Evolutionary conservation across 805 yeast genomes (phyloP).

Genomic region (Schwanniomyces polymorphus): DNA sequence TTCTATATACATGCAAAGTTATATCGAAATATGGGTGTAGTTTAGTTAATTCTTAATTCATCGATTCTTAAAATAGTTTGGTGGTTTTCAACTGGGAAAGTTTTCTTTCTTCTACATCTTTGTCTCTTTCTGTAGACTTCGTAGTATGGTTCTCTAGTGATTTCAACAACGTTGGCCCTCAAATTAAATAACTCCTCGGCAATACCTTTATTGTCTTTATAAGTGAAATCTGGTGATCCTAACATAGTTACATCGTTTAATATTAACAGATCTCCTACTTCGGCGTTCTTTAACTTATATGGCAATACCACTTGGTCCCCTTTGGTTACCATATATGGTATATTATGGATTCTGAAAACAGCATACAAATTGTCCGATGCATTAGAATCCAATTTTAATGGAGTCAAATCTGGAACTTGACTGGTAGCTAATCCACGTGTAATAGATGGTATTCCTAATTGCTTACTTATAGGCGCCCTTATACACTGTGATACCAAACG

Average conservation of each 20-base stretch:
- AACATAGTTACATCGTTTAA: conserved; percentile 76
- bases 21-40: not conserved
- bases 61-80: conserved; percentile 77
- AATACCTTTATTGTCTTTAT: conserved; percentile 24
- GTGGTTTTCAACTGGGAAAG: conserved; percentile 69
- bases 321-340: conserved; percentile 84
- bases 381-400: conserved; percentile 66
- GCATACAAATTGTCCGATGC: conserved; percentile 66
- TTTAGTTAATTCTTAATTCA: conserved; percentile 55
- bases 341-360: conserved; percentile 73
- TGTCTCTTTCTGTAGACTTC: conserved; percentile 56
- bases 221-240: conserved; percentile 79
- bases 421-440: conserved; percentile 1
- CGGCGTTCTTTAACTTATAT: conserved; percentile 69
- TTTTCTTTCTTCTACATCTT: conserved; percentile 79
- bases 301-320: conserved; percentile 88
- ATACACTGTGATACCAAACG: conserved; percentile 1
- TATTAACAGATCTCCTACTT: conserved; percentile 79
- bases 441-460: not conserved
- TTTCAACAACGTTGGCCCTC: conserved; percentile 81
- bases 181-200: conserved; percentile 47
- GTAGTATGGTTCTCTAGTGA: conserved; percentile 77
- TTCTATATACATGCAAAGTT: conserved; percentile 6
- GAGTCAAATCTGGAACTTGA: conserved; percentile 45
- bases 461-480: not conserved